Conservation (phyloP, 108 stramenopile species). For the Mayamaea pseudoterrestris region DNA sequence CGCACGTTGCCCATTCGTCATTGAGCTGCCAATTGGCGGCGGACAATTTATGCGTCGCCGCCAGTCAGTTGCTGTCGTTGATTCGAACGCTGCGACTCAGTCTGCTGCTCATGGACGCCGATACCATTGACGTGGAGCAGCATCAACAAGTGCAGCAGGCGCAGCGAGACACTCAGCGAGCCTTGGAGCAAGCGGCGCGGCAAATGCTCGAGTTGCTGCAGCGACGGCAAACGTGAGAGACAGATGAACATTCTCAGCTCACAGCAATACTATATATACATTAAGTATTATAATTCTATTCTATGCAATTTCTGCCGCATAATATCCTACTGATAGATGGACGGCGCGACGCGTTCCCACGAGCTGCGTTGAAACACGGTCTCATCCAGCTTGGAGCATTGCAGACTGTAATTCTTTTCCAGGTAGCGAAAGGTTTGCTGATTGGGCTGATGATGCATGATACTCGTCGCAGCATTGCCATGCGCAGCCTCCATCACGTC, state of each 20-base stretch:
- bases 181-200: constrained; percentile 35
- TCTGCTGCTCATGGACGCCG: constrained; percentile 72
- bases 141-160: constrained; percentile 49
- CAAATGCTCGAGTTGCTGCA: too few relatives aligned
- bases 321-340: too few relatives aligned
- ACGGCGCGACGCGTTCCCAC: constrained; percentile 69
- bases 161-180: constrained; percentile 23
- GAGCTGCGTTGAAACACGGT: constrained; percentile 57
- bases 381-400: constrained; percentile 57
- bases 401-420: constrained; percentile 59
- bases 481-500: constrained; percentile 79
- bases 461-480: constrained; percentile 43
- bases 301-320: too few relatives aligned
- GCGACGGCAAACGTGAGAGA: too few relatives aligned
- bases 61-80: constrained; percentile 54
- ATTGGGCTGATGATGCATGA: constrained; percentile 78
- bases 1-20: constrained; percentile 30
- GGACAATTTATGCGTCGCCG: constrained; percentile 70
- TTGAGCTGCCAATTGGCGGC: constrained; percentile 61
- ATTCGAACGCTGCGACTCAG: constrained; percentile 71
- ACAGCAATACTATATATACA: too few relatives aligned
- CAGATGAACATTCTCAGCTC: too few relatives aligned
- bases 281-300: too few relatives aligned
- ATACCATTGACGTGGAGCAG: constrained; percentile 60
- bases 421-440: constrained; percentile 69